Percentiles rank a stretch among this genome's conserved stretches.
These are phyloP conservation scores for Neopestalotiopsis clavispora DNA, from an alignment of 2,329 filamentous ascomycete species.

Conservation along the genomic window DNA sequence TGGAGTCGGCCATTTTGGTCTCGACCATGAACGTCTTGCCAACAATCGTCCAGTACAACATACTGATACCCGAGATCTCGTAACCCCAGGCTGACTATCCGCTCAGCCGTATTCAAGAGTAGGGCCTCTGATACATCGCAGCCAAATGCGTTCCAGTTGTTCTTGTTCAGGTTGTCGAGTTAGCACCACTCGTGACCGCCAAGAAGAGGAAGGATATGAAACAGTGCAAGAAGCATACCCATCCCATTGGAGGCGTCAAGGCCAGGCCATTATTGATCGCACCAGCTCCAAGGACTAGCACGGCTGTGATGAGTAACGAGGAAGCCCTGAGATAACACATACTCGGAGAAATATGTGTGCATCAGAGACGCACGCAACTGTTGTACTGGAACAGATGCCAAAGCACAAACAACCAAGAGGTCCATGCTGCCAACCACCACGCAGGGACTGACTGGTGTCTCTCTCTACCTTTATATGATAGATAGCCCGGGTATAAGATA, in stretches of 20 bases:
- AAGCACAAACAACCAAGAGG: too few species aligned
- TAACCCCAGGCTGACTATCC: slow-evolving; percentile 21
- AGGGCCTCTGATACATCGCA: slow-evolving; percentile 26
- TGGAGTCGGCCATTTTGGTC: slow-evolving; percentile 12
- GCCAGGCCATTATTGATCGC: slow-evolving; percentile 26
- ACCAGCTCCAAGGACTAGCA: slow-evolving; percentile 19
- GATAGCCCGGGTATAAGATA: background rate
- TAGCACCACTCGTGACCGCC: background rate
- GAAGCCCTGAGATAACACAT: background rate
- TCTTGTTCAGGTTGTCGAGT: background rate
- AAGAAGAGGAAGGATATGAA: background rate
- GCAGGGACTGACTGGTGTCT: too few species aligned
- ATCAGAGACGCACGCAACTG: background rate
- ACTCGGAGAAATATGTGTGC: background rate
- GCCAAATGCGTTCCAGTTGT: slow-evolving; percentile 30
- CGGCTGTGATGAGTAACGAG: slow-evolving; percentile 15
- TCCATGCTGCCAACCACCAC: too few species aligned
- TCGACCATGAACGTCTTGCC: slow-evolving; percentile 16
- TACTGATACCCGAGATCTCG: slow-evolving; percentile 24
- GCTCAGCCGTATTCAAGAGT: slow-evolving; percentile 17
- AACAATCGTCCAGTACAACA: slow-evolving; percentile 26
- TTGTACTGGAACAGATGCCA: too few species aligned
- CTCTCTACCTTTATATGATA: background rate
- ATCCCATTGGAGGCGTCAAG: slow-evolving; percentile 26
- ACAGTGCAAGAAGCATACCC: slow-evolving; percentile 17